These are phyloP conservation scores for Chlorella sp. DNA, from an alignment of 139 green algal species.

Conservation along the genomic window DNA sequence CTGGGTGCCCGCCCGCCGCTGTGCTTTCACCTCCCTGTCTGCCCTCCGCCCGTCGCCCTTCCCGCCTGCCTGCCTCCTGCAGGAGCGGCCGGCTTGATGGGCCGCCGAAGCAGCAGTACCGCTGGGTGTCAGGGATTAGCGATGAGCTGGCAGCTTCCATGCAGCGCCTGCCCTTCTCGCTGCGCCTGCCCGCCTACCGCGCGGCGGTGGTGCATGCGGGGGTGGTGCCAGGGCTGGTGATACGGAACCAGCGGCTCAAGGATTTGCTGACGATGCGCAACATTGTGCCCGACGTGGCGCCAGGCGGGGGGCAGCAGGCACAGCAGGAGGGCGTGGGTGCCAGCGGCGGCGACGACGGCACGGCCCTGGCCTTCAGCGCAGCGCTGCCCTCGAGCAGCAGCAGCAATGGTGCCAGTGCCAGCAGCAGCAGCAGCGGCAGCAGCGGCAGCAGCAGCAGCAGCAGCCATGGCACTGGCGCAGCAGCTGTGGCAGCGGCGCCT, in stretches of 20 bases:
- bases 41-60: no score
- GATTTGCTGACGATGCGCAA: conserved; percentile 57
- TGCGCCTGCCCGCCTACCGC: conserved; percentile 20
- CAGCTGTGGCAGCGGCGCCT: not conserved
- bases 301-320: not conserved
- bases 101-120: not conserved
- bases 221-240: conserved; percentile 47
- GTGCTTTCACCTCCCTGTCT: not conserved
- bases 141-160: not conserved
- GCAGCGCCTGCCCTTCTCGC: conserved; percentile 19
- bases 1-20: not conserved
- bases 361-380: not conserved
- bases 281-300: conserved; percentile 20
- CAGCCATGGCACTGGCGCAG: not conserved
- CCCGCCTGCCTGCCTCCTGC: not conserved
- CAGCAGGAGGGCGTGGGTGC: not conserved
- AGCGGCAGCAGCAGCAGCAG: not conserved
- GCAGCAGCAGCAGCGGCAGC: not conserved
- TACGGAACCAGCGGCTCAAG: conserved; percentile 58
- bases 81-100: conserved; percentile 4
- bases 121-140: not conserved
- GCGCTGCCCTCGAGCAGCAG: not conserved
- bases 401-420: not conserved
- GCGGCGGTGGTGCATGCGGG: conserved; percentile 57
- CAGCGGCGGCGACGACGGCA: not conserved